Evolutionary conservation across 495 filamentous ascomycete species (phyloP), one percentile per base, ranked within the genome.

Genomic region (Penicillium dipodomyicola): DNA sequence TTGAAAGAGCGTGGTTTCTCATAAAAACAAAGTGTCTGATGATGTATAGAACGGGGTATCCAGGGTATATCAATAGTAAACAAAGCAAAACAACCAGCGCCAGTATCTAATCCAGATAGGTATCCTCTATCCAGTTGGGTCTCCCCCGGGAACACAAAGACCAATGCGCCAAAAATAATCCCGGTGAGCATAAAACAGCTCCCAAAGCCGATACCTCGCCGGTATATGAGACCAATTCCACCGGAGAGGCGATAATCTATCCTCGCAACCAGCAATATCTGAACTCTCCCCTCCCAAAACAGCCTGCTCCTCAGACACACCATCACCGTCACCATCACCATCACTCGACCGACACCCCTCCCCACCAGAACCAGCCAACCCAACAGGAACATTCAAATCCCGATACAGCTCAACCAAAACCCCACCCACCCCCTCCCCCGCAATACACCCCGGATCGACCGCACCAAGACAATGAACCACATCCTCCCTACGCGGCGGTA

Each of bases 141-240:
- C 90, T 2, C 89, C 90, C 5, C 88, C 88, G 3, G 93, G 93
- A 5, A 97, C 77, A 74, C 94, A 98, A 42, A 97, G 72, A 0
- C 94, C 94, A 56, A 98, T 65, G 32, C 94, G 74, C 88, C 91
- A 94, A 69, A 98, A 98, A 67, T 98, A 98, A 72, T 98, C 94
- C 51, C 94, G 78, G 75, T 98, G 94, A 15, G 92, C 87, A 75
- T 91, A 92, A 68, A 97, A 88, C n/a, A 96, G 74, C 74, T 96
- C 84, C 90, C 95, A 94, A 10, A 92, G 79, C 67, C 86, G 86
- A 60, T 85, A 86, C 44, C 84, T 73, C 10, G 80, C 68, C 15
- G 89, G 88, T 19, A 92, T 69, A 25, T 72, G 59, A 52, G 73
- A 72, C 58, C 77, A 73, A 15, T 68, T 56, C 52, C 63, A 59